Percentiles rank a stretch among this genome's conserved stretches.
Conservation (phyloP, 2,329 filamentous ascomycete genomes). For the Immersiporthe knoxdaviesiana region DNA sequence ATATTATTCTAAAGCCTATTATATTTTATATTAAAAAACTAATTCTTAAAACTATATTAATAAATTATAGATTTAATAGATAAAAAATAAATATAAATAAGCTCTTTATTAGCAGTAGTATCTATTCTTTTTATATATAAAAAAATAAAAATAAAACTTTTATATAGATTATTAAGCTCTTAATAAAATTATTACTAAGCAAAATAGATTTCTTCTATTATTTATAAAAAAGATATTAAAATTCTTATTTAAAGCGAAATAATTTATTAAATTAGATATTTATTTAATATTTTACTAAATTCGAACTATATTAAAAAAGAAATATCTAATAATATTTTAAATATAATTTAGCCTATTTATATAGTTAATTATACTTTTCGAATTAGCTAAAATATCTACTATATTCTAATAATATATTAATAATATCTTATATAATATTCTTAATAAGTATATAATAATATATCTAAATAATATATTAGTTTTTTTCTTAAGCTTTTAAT, state of each 20-base stretch:
- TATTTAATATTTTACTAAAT: neutral
- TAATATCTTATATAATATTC: neutral
- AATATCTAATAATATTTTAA: too few relatives aligned
- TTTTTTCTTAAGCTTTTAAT: neutral
- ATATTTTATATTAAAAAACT: neutral
- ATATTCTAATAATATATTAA: slow-evolving; percentile 3
- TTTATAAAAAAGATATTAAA: neutral
- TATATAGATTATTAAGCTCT: slow-evolving; percentile 1
- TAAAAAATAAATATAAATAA: neutral
- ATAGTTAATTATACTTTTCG: neutral
- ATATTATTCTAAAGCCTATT: neutral
- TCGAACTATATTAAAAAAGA: too few relatives aligned
- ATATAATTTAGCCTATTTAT: neutral
- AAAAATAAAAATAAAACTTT: too few relatives aligned
- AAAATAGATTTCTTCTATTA: neutral
- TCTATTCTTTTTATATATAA: neutral
- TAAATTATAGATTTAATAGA: neutral
- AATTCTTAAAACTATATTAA: neutral
- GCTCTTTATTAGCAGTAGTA: neutral
- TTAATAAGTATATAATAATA: neutral
- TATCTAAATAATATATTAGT: neutral
- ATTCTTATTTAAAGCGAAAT: neutral
- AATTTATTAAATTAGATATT: neutral
- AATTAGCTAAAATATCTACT: neutral
- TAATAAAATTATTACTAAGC: neutral